Evolutionary conservation across 2,329 filamentous ascomycete genomes (phyloP).

Genomic region (Fusarium nanum): DNA sequence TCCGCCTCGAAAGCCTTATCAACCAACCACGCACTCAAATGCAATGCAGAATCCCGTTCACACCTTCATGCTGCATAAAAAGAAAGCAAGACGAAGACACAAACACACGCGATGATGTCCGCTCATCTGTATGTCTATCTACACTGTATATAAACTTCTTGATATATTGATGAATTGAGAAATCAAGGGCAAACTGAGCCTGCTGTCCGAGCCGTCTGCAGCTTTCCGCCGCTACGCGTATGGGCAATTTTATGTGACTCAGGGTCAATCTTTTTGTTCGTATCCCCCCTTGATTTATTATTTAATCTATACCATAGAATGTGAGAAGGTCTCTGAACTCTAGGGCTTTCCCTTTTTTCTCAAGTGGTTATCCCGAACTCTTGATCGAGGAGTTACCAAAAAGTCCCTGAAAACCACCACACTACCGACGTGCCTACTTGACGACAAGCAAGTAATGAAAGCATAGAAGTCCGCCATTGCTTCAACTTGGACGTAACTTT

Average conservation of each 20-base stretch:
- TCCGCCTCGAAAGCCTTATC: not conserved
- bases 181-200: not conserved
- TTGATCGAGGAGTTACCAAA: not conserved
- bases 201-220: constrained; percentile 5
- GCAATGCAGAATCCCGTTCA: not conserved
- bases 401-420: not conserved
- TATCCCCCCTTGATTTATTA: not conserved
- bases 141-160: not conserved
- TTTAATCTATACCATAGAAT: not conserved
- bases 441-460: not conserved
- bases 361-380: not conserved
- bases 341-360: not conserved
- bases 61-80: not conserved
- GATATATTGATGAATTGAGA: not conserved
- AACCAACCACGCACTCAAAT: not conserved
- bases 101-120: not conserved
- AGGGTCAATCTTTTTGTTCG: not conserved
- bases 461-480: not conserved
- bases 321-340: not conserved
- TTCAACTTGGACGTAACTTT: not conserved
- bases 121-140: not conserved
- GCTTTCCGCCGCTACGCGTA: not conserved
- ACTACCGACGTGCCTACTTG: not conserved
- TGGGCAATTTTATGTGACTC: not conserved
- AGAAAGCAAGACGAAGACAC: not conserved